These are phyloP conservation scores for Gossypium mustelinum DNA, from an alignment of 345 rosid genomes.

Conservation along the genomic window DNA sequence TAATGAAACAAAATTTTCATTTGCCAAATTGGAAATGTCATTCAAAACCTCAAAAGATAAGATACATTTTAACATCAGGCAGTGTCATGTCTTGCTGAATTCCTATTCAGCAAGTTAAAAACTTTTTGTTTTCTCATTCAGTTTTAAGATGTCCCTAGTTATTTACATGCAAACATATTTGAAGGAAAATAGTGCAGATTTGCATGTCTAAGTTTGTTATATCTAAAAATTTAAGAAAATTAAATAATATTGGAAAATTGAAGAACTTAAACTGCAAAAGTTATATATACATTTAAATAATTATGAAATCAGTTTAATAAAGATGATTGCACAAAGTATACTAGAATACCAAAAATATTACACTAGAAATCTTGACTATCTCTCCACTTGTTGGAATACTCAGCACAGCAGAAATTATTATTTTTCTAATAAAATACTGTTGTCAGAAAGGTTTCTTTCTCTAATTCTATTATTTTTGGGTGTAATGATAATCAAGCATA, in stretches of 20 bases:
- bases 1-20: not conserved
- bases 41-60: not conserved
- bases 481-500: not conserved
- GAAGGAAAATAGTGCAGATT: not conserved
- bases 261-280: not conserved
- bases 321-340: not conserved
- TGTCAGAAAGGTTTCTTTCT: too few relatives aligned
- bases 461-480: not conserved
- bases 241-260: not conserved
- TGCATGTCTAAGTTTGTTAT: not conserved
- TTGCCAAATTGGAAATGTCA: not conserved
- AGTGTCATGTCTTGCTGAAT: not conserved
- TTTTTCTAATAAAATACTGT: not conserved
- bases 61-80: not conserved
- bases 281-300: not conserved
- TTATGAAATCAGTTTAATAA: not conserved
- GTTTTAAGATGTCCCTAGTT: slow-evolving; percentile 1
- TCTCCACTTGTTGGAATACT: not conserved
- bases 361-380: not conserved
- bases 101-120: not conserved
- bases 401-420: too few relatives aligned
- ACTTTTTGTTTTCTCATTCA: not conserved
- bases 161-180: not conserved
- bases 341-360: not conserved
- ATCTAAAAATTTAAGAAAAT: not conserved